Percentiles rank a stretch among this genome's conserved stretches.
Evolutionary conservation across 805 yeast genomes (phyloP).

Genomic region (Candida corydali): DNA sequence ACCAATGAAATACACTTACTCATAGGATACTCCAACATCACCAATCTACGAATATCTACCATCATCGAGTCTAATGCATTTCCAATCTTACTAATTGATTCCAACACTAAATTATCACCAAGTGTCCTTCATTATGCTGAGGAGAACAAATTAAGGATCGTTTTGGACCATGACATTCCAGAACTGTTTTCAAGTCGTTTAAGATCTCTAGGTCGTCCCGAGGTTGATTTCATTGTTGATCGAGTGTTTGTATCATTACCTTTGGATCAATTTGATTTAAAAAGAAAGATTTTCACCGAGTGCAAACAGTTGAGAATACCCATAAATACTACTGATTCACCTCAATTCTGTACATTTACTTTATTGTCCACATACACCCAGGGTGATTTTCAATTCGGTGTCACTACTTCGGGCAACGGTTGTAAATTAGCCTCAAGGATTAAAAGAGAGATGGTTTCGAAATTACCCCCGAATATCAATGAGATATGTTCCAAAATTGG

Average conservation of each 20-base stretch:
- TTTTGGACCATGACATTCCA: slow-evolving; percentile 10
- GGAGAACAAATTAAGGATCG: slow-evolving; percentile 20
- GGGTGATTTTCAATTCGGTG: slow-evolving; percentile 76
- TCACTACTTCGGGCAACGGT: slow-evolving; percentile 85
- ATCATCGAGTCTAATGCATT: slow-evolving; percentile 52
- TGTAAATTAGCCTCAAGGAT: slow-evolving; percentile 80
- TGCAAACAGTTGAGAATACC: slow-evolving; percentile 74
- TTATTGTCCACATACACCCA: slow-evolving; percentile 65
- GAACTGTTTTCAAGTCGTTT: slow-evolving; percentile 33
- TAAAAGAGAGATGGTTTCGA: slow-evolving; percentile 63
- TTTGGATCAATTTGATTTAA: slow-evolving; percentile 19
- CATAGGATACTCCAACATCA: slow-evolving; percentile 48
- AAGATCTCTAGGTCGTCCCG: slow-evolving; percentile 53
- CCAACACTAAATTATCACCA: slow-evolving; percentile 16
- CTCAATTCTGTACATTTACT: slow-evolving; percentile 71
- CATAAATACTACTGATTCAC: slow-evolving; percentile 70
- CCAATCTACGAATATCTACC: slow-evolving; percentile 44
- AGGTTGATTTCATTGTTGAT: slow-evolving; percentile 66
- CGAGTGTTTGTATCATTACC: slow-evolving; percentile 63
- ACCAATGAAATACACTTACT: slow-evolving; percentile 53
- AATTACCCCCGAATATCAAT: slow-evolving; percentile 68
- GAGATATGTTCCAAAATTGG: slow-evolving; percentile 69
- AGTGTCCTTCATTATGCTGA: slow-evolving; percentile 21
- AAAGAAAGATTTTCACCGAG: slow-evolving; percentile 38
- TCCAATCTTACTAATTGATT: slow-evolving; percentile 45